Evolutionary conservation across 208 protist genomes (phyloP), one percentile per base, ranked within the genome.

Genomic region (Acanthamoeba healyi): DNA sequence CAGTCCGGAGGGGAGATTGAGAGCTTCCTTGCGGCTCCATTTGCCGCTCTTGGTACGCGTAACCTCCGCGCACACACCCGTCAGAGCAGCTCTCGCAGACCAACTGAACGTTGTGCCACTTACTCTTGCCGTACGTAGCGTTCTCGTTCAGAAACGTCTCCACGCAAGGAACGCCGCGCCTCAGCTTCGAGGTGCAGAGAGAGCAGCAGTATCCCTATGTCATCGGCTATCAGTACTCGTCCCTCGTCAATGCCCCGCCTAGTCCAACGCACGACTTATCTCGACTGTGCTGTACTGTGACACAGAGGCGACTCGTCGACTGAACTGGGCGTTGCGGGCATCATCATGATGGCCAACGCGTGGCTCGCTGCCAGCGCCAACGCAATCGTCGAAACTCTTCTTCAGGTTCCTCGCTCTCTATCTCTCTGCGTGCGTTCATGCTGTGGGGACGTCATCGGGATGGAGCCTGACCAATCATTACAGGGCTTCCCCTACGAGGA

Each of bases 401-500:
- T 89, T 4, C 81, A 89, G 81, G 81, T 89, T 54, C 49, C 10
- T 15, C 49, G 61, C 61, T 1, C 61, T 5, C 58, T 34, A 17
- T 2, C 58, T 65, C 1, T 1, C 32, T 1, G n/a, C 58, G 26
- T 32, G 58, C 1, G 19, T 22, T 29, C 56, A 63, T 6, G n/a
- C 56, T 9, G 19, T 29, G 6, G 56, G 6, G 56, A 63, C 14
- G 10, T 15, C 54, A 61, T 49, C 9, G 12, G 12, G 9, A 12
- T 12, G 44, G 4, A 12, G 44, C 44, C 44, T 49, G 4, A 12
- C 44, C 44, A 49, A 49, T 12, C 44, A 4, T 22, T 54, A 5
- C 32, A 91, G 56, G 84, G 56, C 24, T 91, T 92, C 61, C 87
- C 87, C 38, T 92, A 92, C 40, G 61, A 92, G 61, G 58, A 92